Conservation (phyloP, 2,329 filamentous ascomycete species). For the Monosporascus cannonballus region DNA sequence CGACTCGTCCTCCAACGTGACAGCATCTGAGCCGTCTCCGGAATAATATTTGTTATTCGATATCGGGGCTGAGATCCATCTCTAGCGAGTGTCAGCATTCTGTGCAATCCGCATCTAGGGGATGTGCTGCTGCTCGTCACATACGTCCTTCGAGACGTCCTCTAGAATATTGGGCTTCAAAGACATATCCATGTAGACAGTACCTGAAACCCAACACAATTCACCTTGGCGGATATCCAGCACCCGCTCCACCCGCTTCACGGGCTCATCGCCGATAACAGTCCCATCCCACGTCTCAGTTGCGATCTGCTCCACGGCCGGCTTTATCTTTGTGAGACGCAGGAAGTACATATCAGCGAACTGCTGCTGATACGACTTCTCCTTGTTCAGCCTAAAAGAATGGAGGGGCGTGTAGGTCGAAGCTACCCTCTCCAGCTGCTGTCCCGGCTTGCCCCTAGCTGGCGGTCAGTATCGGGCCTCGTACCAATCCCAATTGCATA, state of each 20-base stretch:
- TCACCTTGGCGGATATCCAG: slow-evolving; percentile 93
- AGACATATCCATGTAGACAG: slow-evolving; percentile 95
- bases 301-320: slow-evolving; percentile 70
- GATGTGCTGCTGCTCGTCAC: slow-evolving; percentile 17
- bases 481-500: background rate
- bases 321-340: slow-evolving; percentile 80
- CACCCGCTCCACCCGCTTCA: slow-evolving; percentile 75
- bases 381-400: slow-evolving; percentile 66
- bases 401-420: slow-evolving; percentile 67
- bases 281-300: slow-evolving; percentile 71
- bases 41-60: slow-evolving; percentile 71
- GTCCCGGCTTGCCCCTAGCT: slow-evolving; percentile 29
- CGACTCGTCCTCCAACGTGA: slow-evolving; percentile 94
- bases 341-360: slow-evolving; percentile 98
- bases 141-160: slow-evolving; percentile 86
- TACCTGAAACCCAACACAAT: slow-evolving; percentile 91
- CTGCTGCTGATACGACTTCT: slow-evolving; percentile 82
- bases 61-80: slow-evolving; percentile 82
- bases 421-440: slow-evolving; percentile 44
- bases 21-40: slow-evolving; percentile 52
- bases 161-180: slow-evolving; percentile 94
- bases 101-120: background rate
- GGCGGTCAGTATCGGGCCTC: slow-evolving; percentile 13
- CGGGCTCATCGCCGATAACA: slow-evolving; percentile 69
- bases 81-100: slow-evolving; percentile 39